phyloP scores from a whole-genome alignment of 768 basidiomycete species.

The Erythrobasidium yunnanense region DNA sequence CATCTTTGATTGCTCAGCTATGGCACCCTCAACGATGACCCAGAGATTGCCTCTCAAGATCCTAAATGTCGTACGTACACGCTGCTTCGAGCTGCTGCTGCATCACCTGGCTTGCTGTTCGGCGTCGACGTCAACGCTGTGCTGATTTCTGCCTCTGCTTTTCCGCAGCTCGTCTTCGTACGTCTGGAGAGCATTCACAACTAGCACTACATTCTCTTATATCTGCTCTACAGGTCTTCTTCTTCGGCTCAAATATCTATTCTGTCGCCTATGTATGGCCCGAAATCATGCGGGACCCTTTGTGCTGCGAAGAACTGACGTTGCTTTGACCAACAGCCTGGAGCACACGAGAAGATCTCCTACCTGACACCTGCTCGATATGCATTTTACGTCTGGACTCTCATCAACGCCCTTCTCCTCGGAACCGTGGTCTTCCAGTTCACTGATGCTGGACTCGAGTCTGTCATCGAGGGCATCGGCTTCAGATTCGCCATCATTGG shows the following conservation, averaged over 20 bases:
- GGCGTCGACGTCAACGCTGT: not conserved
- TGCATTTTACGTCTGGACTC: slow-evolving; percentile 66
- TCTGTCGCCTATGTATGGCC: not conserved
- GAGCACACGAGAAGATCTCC: slow-evolving; percentile 12
- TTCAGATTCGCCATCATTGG: slow-evolving; percentile 87
- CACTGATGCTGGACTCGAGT: slow-evolving; percentile 27
- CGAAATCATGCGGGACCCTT: too few relatives aligned
- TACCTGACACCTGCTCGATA: slow-evolving; percentile 44
- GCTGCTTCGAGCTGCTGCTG: not conserved
- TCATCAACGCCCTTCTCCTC: slow-evolving; percentile 66
- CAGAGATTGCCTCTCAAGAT: slow-evolving; percentile 7
- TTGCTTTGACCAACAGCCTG: not conserved
- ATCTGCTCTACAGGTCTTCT: not conserved
- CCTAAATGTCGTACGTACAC: slow-evolving; percentile 18
- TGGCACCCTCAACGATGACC: too few relatives aligned
- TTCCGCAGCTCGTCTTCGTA: slow-evolving; percentile 4
- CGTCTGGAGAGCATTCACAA: not conserved
- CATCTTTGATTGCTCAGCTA: too few relatives aligned
- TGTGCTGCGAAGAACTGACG: not conserved
- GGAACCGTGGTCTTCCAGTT: slow-evolving; percentile 62
- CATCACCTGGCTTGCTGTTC: not conserved
- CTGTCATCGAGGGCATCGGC: slow-evolving; percentile 48
- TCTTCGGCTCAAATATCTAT: slow-evolving; percentile 13
- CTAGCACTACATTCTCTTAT: not conserved
- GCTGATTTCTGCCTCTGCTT: not conserved